Evolutionary conservation across 192 early-diverging fungal species (phyloP).

Genomic region (Coemansia guatemalensis): DNA sequence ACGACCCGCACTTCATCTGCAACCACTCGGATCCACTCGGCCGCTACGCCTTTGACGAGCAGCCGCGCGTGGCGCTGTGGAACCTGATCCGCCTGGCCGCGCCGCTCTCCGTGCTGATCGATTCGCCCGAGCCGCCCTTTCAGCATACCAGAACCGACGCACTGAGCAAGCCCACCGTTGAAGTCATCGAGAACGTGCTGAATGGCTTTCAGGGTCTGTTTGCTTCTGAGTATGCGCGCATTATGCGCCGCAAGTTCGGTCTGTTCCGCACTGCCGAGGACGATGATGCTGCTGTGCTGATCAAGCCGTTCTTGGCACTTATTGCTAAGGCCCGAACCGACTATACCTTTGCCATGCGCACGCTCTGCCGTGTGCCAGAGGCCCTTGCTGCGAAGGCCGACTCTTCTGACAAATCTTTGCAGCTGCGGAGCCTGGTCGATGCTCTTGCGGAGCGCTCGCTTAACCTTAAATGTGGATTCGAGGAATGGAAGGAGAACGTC

Average conservation of each 20-base stretch:
- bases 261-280: slow-evolving; percentile 34
- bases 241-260: slow-evolving; percentile 71
- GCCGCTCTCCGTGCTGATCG: slow-evolving; percentile 66
- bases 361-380: slow-evolving; percentile 58
- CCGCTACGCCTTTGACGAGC: slow-evolving; percentile 73
- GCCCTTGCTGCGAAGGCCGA: slow-evolving; percentile 15
- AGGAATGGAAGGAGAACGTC: slow-evolving; percentile 14
- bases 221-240: slow-evolving; percentile 46
- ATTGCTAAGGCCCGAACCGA: slow-evolving; percentile 65
- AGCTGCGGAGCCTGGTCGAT: slow-evolving; percentile 16
- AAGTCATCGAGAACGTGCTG: slow-evolving; percentile 46
- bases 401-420: not conserved
- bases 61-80: slow-evolving; percentile 80
- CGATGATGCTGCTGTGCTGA: slow-evolving; percentile 55
- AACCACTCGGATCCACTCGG: slow-evolving; percentile 77
- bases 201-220: slow-evolving; percentile 55
- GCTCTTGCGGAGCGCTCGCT: slow-evolving; percentile 18
- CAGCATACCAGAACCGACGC: slow-evolving; percentile 1
- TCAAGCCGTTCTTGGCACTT: slow-evolving; percentile 70
- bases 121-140: slow-evolving; percentile 32
- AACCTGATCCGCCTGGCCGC: slow-evolving; percentile 73
- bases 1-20: slow-evolving; percentile 77
- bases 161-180: slow-evolving; percentile 20
- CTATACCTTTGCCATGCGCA: slow-evolving; percentile 74
- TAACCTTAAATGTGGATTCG: slow-evolving; percentile 14